Conservation (phyloP, 2,329 filamentous ascomycete genomes). For the Exserohilum turcica region DNA sequence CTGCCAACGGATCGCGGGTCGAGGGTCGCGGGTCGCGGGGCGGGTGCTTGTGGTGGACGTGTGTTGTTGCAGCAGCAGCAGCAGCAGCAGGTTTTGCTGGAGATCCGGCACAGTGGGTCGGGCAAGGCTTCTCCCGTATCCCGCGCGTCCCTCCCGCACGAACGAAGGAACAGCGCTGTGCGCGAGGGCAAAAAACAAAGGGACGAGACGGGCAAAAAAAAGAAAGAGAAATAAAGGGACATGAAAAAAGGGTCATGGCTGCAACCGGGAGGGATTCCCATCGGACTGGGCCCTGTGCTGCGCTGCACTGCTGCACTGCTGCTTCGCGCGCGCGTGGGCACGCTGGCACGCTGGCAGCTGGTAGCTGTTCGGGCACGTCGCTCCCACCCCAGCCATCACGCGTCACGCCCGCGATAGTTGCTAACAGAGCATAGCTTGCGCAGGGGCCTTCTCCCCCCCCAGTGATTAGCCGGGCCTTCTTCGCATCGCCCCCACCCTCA, state of each 20-base stretch:
- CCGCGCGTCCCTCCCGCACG: slow-evolving; percentile 9
- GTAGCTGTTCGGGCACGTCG: not conserved
- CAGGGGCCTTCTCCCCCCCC: not conserved
- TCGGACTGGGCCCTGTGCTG: not conserved
- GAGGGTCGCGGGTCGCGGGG: no score
- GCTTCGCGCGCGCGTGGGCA: not conserved
- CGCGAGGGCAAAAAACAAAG: not conserved
- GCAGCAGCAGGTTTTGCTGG: no score
- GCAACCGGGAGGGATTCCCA: no score
- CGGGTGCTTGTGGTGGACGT: not conserved
- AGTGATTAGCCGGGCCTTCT: slow-evolving; percentile 12
- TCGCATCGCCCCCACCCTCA: not conserved
- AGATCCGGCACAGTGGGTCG: slow-evolving; percentile 16
- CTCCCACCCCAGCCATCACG: not conserved
- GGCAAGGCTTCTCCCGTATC: slow-evolving; percentile 20
- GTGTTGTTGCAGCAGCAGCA: no score
- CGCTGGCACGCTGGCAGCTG: not conserved
- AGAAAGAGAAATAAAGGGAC: no score
- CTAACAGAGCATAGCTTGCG: slow-evolving; percentile 2
- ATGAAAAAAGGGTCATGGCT: no score
- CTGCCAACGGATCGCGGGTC: not conserved
- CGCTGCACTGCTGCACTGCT: not conserved
- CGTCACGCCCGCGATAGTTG: slow-evolving; percentile 14
- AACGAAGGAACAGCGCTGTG: slow-evolving; percentile 8
- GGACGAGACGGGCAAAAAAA: not conserved